Conservation (phyloP, 495 filamentous ascomycete genomes). For the Hypoxylon perforatum region DNA sequence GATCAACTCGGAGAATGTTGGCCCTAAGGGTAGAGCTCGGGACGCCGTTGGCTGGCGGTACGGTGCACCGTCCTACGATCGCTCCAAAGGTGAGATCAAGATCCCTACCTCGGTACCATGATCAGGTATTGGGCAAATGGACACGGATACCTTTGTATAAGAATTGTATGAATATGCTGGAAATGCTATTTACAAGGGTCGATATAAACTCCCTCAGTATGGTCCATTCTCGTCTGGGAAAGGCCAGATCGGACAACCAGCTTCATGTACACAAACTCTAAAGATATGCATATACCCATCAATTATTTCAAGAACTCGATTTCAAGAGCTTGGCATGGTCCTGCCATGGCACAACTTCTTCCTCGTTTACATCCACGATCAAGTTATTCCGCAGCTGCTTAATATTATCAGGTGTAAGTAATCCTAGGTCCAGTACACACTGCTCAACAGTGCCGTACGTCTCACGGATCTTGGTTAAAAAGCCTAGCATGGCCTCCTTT, state of each 20-base stretch:
- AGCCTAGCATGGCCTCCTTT: constrained; percentile 64
- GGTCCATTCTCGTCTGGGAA: neutral
- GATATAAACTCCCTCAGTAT: neutral
- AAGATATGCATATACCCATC: constrained; percentile 39
- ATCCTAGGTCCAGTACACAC: constrained; percentile 64
- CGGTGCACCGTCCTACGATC: constrained; percentile 61
- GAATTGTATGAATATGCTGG: constrained; percentile 28
- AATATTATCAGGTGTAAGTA: constrained; percentile 62
- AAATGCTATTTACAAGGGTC: constrained; percentile 3
- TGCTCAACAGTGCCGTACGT: constrained; percentile 67
- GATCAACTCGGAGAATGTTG: constrained; percentile 59
- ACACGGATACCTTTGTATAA: constrained; percentile 25
- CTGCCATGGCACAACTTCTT: constrained; percentile 46
- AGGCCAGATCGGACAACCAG: constrained; percentile 14
- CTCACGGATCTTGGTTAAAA: constrained; percentile 60
- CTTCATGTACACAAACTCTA: constrained; percentile 38
- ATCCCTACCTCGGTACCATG: constrained; percentile 59
- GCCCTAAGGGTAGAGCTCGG: constrained; percentile 60
- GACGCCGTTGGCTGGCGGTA: constrained; percentile 70
- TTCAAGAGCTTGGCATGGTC: constrained; percentile 38
- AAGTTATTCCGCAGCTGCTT: constrained; percentile 60
- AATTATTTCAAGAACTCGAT: constrained; percentile 30
- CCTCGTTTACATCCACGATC: constrained; percentile 50
- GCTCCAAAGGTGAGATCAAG: constrained; percentile 57
- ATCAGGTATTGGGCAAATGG: constrained; percentile 1